These are phyloP conservation scores for Neurospora tetrasperma DNA, from an alignment of 495 filamentous ascomycete species.

Conservation along the genomic window DNA sequence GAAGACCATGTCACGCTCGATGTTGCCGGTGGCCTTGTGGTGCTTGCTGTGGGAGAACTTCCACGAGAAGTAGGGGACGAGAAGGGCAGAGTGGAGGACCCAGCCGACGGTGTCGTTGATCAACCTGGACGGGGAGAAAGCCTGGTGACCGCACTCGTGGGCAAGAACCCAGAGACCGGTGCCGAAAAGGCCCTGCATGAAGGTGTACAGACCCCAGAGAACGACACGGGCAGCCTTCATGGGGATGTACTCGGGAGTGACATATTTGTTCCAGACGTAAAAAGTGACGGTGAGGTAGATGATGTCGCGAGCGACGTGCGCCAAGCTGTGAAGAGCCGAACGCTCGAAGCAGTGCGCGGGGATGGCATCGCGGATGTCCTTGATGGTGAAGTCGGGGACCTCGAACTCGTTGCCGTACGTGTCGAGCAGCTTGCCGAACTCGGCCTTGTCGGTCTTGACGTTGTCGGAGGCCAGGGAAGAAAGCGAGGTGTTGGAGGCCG, in stretches of 20 bases:
- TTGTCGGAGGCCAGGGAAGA: conserved; percentile 73
- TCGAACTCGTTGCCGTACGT: conserved; percentile 66
- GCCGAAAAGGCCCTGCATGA: conserved; percentile 65
- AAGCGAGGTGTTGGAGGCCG: conserved; percentile 79
- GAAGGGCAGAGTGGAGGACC: conserved; percentile 68
- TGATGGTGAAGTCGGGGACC: conserved; percentile 67
- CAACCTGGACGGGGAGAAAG: conserved; percentile 69
- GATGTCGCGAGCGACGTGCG: conserved; percentile 64
- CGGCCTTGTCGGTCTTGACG: conserved; percentile 14
- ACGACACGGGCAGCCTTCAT: conserved; percentile 43
- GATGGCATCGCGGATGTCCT: conserved; percentile 72
- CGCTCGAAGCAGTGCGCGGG: conserved; percentile 74
- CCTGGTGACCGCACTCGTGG: conserved; percentile 82
- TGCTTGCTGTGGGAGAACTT: conserved; percentile 90
- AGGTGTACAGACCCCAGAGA: conserved; percentile 60
- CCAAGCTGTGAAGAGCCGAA: conserved; percentile 49
- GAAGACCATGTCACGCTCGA: conserved; percentile 97
- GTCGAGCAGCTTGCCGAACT: conserved; percentile 52
- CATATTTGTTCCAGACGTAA: conserved; percentile 54
- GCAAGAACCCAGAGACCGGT: conserved; percentile 80
- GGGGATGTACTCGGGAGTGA: conserved; percentile 49
- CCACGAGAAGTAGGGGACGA: conserved; percentile 89
- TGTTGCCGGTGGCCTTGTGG: conserved; percentile 91
- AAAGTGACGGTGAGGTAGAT: conserved; percentile 51
- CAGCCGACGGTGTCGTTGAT: conserved; percentile 83